Conservation (phyloP, 352 stramenopile genomes). For the Globisporangium middletonii region DNA sequence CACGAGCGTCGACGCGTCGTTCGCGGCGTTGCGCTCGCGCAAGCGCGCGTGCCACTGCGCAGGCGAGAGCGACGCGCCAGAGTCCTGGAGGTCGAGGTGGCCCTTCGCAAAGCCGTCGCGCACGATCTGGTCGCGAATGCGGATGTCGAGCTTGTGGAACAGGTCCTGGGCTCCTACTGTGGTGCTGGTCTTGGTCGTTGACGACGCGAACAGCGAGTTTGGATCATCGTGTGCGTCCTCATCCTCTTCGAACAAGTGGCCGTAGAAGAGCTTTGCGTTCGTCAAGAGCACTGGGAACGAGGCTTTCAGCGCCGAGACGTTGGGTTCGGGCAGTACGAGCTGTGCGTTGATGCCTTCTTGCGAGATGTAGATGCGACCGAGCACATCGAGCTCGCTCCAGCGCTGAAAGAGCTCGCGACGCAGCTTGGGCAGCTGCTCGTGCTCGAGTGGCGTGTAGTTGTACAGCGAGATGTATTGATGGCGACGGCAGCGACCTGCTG, state of each 20-base stretch:
- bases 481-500: neutral
- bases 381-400: conserved; percentile 43
- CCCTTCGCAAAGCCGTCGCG: conserved; percentile 70
- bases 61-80: conserved; percentile 18
- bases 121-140: conserved; percentile 87
- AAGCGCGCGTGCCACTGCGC: conserved; percentile 35
- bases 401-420: conserved; percentile 22
- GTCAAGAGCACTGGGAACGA: conserved; percentile 9
- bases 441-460: conserved; percentile 32
- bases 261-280: conserved; percentile 6
- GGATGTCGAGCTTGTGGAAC: conserved; percentile 85
- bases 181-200: neutral
- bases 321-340: conserved; percentile 86
- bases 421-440: conserved; percentile 24
- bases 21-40: conserved; percentile 16
- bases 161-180: conserved; percentile 15
- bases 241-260: neutral
- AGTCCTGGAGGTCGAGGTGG: conserved; percentile 21
- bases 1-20: conserved; percentile 6
- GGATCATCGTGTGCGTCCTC: neutral
- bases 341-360: conserved; percentile 94
- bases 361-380: conserved; percentile 89
- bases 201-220: neutral
- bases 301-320: conserved; percentile 52
- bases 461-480: conserved; percentile 43